These are phyloP conservation scores for Isoetes engelmannii DNA, from an alignment of 83 land plant genomes.

Conservation along the genomic window DNA sequence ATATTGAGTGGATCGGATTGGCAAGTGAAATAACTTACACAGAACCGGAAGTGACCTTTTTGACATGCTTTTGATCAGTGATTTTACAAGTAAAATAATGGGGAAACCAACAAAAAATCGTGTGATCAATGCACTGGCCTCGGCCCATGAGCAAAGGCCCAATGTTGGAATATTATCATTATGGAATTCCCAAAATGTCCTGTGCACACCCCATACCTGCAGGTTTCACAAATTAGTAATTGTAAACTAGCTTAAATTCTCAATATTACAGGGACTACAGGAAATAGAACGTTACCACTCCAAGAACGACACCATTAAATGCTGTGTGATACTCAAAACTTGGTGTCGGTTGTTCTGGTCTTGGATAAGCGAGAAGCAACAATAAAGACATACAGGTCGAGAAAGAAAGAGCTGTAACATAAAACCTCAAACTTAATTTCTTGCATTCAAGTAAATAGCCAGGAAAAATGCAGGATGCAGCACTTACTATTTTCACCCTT, in stretches of 20 bases:
- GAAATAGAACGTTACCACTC: slow-evolving; percentile 54
- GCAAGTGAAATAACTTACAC: slow-evolving; percentile 52
- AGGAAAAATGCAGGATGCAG: background rate
- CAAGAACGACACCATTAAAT: slow-evolving; percentile 86
- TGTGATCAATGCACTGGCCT: slow-evolving; percentile 24
- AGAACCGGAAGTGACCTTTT: slow-evolving; percentile 64
- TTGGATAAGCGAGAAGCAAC: slow-evolving; percentile 81
- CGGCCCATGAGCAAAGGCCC: slow-evolving; percentile 23
- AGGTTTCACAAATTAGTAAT: background rate
- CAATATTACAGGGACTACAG: background rate
- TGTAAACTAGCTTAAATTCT: background rate
- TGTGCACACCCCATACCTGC: slow-evolving; percentile 75
- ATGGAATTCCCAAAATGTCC: slow-evolving; percentile 61
- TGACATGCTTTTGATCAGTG: slow-evolving; percentile 70
- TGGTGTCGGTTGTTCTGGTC: slow-evolving; percentile 83
- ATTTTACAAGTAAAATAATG: slow-evolving; percentile 57
- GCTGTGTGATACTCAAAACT: slow-evolving; percentile 87
- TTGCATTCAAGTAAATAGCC: slow-evolving; percentile 1
- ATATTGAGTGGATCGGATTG: slow-evolving; percentile 60
- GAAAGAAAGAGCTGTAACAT: slow-evolving; percentile 58
- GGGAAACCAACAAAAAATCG: slow-evolving; percentile 69
- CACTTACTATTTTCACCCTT: slow-evolving; percentile 80
- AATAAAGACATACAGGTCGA: slow-evolving; percentile 68
- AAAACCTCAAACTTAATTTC: background rate
- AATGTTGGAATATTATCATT: slow-evolving; percentile 45